Evolutionary conservation across 169 alveolate genomes (phyloP).

Genomic region (Eimeria necatrix): DNA sequence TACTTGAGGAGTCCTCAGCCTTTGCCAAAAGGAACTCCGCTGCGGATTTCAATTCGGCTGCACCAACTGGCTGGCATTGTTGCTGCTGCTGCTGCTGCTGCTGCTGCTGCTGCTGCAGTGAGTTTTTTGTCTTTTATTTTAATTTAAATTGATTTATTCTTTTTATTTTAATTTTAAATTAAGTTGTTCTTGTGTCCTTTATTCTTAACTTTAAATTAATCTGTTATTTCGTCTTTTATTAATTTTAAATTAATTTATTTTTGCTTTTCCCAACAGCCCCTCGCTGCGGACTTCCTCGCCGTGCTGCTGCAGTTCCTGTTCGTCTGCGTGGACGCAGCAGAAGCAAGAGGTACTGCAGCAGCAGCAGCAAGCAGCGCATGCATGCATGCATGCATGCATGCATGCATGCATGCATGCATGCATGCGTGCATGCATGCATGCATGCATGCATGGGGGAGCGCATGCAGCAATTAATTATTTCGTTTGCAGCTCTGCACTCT

Average conservation of each 20-base stretch:
- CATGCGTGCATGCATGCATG: too few species aligned
- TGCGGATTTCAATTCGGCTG: background rate
- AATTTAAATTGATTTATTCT: too few species aligned
- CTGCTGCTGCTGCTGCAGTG: too few species aligned
- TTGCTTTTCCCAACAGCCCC: background rate
- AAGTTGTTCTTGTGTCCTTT: background rate
- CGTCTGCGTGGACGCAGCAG: background rate
- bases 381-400: background rate
- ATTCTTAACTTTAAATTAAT: too few species aligned
- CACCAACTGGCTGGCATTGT: slow-evolving; percentile 3
- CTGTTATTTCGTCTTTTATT: background rate
- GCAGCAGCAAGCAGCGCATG: background rate
- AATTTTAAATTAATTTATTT: too few species aligned
- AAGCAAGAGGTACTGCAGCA: background rate
- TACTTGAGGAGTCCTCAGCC: background rate
- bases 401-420: too few species aligned
- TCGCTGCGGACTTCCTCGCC: background rate
- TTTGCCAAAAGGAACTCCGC: background rate
- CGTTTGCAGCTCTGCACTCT: background rate
- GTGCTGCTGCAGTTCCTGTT: background rate
- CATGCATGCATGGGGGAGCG: background rate
- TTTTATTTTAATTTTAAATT: too few species aligned
- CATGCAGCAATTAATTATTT: background rate
- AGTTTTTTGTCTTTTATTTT: too few species aligned
- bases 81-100: too few species aligned